Base-by-base conservation (phyloP, 257 asterid species). In the Sherardia arvensis region DNA sequence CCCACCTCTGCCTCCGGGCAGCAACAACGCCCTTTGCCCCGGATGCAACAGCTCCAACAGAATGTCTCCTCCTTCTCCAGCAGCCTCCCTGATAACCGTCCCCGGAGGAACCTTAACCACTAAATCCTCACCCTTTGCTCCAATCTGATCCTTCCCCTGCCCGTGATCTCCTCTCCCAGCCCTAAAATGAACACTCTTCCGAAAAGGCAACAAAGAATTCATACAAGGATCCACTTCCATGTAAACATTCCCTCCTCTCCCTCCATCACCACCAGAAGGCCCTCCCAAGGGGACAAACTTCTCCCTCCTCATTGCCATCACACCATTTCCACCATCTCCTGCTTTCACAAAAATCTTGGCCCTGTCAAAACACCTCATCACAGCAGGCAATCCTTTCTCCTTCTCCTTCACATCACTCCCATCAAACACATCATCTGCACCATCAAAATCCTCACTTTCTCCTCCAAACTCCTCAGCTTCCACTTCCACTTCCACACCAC, bases 231-330 rank as follows among this genome's bases (percentile, higher is more conserved):
- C 97, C 21, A 87, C 97, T 77, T 81, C 86, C 69, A 89, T 69
- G 36, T 85, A 87, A 76, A 89, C 87, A 74, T 84, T 79, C n/a
- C 99, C 96, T 59, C 99, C 99, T 76, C 91, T 85, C 60, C 97
- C 97, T 43, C 99, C 99, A 78, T 89, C 96, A 47, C 97, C 99
- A 2, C 99, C 97, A 3, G 97, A 84, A 3, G 97, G 99, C 59
- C 99, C 99, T 61, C 99, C 97, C 5, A 82, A 73, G 0, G 99
- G 99, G 25, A 93, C 95, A 68, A 69, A 93, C 79, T 87, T 93
- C 85, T 93, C 99, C 75, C 99, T 75, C 77, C 99, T 77, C 65
- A 93, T 85, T 6, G 99, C 96, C 70, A 93, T 93, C 55, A 85
- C 97, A 1, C 99, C 99, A 23, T 90, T 84, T 11, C 99, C 99